Percentiles rank a stretch among this genome's conserved stretches.
phyloP scores from a whole-genome alignment of 805 yeast species.

The Metschnikowia reukaufii region DNA sequence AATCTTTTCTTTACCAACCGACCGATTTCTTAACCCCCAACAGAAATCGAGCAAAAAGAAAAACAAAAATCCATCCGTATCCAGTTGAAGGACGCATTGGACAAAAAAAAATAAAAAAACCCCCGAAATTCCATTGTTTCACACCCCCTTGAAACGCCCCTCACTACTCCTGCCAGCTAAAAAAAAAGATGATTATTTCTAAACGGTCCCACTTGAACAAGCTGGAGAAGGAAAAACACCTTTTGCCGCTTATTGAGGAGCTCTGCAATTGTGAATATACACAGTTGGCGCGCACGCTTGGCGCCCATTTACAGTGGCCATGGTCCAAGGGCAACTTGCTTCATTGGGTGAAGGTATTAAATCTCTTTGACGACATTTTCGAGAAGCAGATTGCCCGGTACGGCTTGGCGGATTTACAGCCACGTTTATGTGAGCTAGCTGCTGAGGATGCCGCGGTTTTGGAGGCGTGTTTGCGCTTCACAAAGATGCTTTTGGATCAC shows the following conservation, averaged over 20 bases:
- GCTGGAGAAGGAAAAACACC: slow-evolving; percentile 31
- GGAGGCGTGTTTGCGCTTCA: slow-evolving; percentile 57
- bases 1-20: too few relatives aligned
- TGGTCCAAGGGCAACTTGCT: slow-evolving; percentile 67
- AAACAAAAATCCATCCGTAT: too few relatives aligned
- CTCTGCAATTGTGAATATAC: slow-evolving; percentile 34
- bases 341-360: slow-evolving; percentile 76
- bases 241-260: slow-evolving; percentile 34
- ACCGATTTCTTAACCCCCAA: too few relatives aligned
- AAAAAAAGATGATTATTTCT: slow-evolving; percentile 31
- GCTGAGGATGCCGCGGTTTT: slow-evolving; percentile 48
- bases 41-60: too few relatives aligned
- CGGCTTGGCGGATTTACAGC: slow-evolving; percentile 45
- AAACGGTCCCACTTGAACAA: slow-evolving; percentile 30
- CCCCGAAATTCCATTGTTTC: too few relatives aligned
- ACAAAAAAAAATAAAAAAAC: too few relatives aligned
- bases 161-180: not conserved
- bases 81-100: too few relatives aligned
- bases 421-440: slow-evolving; percentile 47
- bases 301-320: slow-evolving; percentile 49
- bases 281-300: slow-evolving; percentile 43
- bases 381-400: slow-evolving; percentile 56
- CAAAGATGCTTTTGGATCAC: slow-evolving; percentile 62
- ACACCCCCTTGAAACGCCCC: too few relatives aligned
- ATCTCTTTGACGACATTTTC: slow-evolving; percentile 69